phyloP scores from a whole-genome alignment of 2,329 filamentous ascomycete species.

The Ceratocystis lukuohia region DNA sequence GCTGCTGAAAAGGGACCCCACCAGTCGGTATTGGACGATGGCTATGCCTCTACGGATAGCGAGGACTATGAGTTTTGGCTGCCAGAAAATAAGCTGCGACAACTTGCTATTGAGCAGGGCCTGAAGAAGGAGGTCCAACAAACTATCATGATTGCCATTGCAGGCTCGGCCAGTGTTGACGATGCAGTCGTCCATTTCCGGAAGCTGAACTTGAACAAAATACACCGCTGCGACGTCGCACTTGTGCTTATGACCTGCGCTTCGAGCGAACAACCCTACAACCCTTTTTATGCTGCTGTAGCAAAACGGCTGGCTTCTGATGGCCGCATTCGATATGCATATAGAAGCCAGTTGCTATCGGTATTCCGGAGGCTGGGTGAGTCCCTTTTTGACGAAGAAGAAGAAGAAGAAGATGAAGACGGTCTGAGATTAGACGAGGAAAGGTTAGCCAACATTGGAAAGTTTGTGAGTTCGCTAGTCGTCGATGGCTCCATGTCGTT shows the following conservation, averaged over 20 bases:
- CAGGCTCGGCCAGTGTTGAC: slow-evolving; percentile 70
- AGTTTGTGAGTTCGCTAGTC: slow-evolving; percentile 41
- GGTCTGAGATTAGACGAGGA: slow-evolving; percentile 36
- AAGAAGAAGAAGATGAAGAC: slow-evolving; percentile 39
- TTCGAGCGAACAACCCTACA: slow-evolving; percentile 71
- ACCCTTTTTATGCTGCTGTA: slow-evolving; percentile 84
- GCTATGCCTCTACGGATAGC: slow-evolving; percentile 28
- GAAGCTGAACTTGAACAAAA: slow-evolving; percentile 73
- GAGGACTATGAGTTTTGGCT: slow-evolving; percentile 37
- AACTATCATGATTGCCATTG: slow-evolving; percentile 85
- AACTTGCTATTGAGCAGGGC: slow-evolving; percentile 65
- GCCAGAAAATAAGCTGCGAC: slow-evolving; percentile 48
- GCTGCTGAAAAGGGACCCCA: not conserved
- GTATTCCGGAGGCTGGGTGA: slow-evolving; percentile 80
- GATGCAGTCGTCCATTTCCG: slow-evolving; percentile 69
- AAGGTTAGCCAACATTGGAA: slow-evolving; percentile 40
- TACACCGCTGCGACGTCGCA: slow-evolving; percentile 76
- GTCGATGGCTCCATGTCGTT: slow-evolving; percentile 34
- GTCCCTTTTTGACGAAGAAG: slow-evolving; percentile 53
- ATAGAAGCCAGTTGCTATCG: slow-evolving; percentile 78
- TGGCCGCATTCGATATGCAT: slow-evolving; percentile 63
- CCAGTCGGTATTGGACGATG: slow-evolving; percentile 13
- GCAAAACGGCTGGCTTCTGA: slow-evolving; percentile 65
- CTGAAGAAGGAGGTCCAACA: slow-evolving; percentile 79
- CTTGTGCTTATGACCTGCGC: slow-evolving; percentile 79